Evolutionary conservation across 2,329 filamentous ascomycete species (phyloP).

Genomic region (Alternaria rosae): DNA sequence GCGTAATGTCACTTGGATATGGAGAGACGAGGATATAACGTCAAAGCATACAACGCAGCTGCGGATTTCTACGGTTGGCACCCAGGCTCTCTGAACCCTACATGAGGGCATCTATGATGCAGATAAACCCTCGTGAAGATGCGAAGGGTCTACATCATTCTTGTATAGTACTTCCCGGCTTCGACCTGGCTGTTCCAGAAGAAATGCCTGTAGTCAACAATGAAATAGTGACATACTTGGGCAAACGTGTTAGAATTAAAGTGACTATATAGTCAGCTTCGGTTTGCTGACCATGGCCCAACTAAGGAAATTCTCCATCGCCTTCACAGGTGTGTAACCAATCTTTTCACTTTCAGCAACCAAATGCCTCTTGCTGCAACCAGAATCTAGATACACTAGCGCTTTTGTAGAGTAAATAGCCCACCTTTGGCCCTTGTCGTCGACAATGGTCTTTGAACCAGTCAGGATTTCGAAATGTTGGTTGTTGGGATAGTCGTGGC

Average conservation of each 20-base stretch:
- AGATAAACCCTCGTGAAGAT: not conserved
- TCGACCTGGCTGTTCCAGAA: not conserved
- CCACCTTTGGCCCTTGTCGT: not conserved
- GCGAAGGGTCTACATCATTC: not conserved
- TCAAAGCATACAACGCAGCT: too few species aligned
- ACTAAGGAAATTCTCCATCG: not conserved
- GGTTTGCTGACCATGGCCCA: not conserved
- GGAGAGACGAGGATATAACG: constrained; percentile 12
- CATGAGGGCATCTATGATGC: not conserved
- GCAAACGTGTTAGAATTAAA: not conserved
- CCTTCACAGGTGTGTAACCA: not conserved
- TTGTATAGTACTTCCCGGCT: not conserved
- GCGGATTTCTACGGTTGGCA: not conserved
- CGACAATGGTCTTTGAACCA: not conserved
- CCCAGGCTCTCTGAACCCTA: not conserved
- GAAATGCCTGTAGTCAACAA: not conserved
- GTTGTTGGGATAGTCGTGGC: not conserved
- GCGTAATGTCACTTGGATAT: constrained; percentile 39
- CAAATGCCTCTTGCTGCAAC: not conserved
- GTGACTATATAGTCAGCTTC: not conserved
- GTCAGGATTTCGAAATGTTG: not conserved
- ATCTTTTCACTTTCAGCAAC: not conserved
- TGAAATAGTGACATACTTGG: not conserved
- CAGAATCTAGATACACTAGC: not conserved
- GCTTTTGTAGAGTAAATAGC: not conserved